phyloP scores from a whole-genome alignment of 2,329 filamentous ascomycete genomes.

The Aspergillus pseudonomiae region DNA sequence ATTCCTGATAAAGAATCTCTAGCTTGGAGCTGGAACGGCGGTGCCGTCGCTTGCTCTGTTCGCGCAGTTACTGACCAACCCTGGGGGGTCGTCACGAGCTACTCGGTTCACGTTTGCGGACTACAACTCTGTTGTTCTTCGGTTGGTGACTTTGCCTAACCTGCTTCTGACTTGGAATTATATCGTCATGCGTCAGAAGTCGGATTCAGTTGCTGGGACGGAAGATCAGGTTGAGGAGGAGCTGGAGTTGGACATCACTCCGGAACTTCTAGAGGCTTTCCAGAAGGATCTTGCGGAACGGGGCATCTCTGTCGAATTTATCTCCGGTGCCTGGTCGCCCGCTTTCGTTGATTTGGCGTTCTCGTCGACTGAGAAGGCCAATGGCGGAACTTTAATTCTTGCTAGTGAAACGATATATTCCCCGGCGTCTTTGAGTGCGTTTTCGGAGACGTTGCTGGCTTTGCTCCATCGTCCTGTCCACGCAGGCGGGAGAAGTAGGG shows the following conservation, averaged over 20 bases:
- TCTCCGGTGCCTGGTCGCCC: conserved; percentile 64
- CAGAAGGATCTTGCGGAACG: conserved; percentile 42
- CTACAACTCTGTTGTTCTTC: conserved; percentile 63
- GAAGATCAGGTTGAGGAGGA: conserved; percentile 22
- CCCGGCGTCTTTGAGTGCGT: conserved; percentile 55
- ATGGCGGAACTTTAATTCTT: conserved; percentile 54
- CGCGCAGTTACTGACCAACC: conserved; percentile 50
- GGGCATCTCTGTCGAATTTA: conserved; percentile 55
- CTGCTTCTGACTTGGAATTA: conserved; percentile 59
- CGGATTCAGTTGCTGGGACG: not conserved
- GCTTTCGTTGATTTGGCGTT: conserved; percentile 48
- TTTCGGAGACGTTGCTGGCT: conserved; percentile 57
- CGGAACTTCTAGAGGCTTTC: conserved; percentile 52
- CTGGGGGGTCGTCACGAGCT: conserved; percentile 20
- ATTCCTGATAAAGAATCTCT: not conserved
- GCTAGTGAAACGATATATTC: conserved; percentile 69
- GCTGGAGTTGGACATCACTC: conserved; percentile 52
- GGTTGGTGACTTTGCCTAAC: conserved; percentile 65
- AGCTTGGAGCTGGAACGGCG: conserved; percentile 67
- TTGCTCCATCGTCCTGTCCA: conserved; percentile 49
- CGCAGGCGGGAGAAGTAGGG: conserved; percentile 39
- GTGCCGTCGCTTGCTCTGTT: conserved; percentile 61
- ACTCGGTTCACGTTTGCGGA: conserved; percentile 62
- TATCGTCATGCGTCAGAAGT: conserved; percentile 17
- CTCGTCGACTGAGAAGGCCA: conserved; percentile 32